Evolutionary conservation across 805 yeast species (phyloP), one percentile per base, ranked within the genome.

Genomic region (Candida nitratophila): DNA sequence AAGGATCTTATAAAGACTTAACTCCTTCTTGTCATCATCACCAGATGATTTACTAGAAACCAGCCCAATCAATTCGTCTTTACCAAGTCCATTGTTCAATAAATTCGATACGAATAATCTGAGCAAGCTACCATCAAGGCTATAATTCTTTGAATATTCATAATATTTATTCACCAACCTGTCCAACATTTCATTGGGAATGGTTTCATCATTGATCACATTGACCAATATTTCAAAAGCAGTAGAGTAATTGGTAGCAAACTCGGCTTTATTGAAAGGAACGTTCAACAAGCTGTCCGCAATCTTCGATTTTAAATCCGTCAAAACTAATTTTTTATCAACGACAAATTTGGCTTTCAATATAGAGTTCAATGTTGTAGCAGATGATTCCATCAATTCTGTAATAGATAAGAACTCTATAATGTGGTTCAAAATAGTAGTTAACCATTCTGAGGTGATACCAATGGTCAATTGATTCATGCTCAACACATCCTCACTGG

Each of bases 381-480:
- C 12, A 4, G 37, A 34, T 4, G 37, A 19, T n/a, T 34, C 37
- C 14, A 17, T 34, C 31, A 59, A 43, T 21, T 59, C 65, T 3
- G 46, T 17, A 19, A 53, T 46, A 9, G 47, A 42, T 19, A 49
- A 38, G 38, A 54, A 60, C 5, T 52, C 57, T 2, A 54, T 35
- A 12, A 52, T 31, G 3, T 45, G 45, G 12, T 29, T 40, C 10
- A 60, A 34, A 11, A 60, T 44, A 4, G 39, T 15, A 14, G 50
- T 42, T 1, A 44, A 43, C 66, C 66, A 61, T 2, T 44, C 40
- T 1, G 15, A n/a, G 3, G 51, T 38, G 8, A 53, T 37, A 11
- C 31, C 39, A 7, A 41, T 27, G 3, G 35, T 36, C 2, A 54
- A 19, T 3, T 41, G 32, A 19, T 34, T 34, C n/a, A 19, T 9